Evolutionary conservation across 176 grass and related monocot species (phyloP).

Genomic region (Raddia guianensis): DNA sequence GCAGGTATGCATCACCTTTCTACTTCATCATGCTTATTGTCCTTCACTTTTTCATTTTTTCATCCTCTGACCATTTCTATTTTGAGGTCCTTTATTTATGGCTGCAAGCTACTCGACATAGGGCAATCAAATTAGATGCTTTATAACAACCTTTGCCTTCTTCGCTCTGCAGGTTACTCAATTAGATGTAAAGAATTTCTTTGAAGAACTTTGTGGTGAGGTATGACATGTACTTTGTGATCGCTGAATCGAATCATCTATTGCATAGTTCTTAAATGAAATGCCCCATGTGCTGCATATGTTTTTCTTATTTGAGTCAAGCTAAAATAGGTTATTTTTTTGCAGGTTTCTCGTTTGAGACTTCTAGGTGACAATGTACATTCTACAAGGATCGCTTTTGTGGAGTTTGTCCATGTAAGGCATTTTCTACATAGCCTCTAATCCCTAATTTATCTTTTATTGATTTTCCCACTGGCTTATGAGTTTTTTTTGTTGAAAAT

Average conservation of each 20-base stretch:
- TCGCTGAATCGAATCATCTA: not conserved
- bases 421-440: slow-evolving; percentile 8
- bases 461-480: not conserved
- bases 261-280: not conserved
- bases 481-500: slow-evolving; percentile 1
- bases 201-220: slow-evolving; percentile 85
- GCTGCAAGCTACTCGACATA: slow-evolving; percentile 13
- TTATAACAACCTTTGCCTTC: slow-evolving; percentile 17
- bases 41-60: slow-evolving; percentile 6
- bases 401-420: slow-evolving; percentile 87
- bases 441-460: slow-evolving; percentile 9
- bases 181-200: slow-evolving; percentile 84
- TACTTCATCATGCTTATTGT: slow-evolving; percentile 5
- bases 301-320: not conserved
- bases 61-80: slow-evolving; percentile 2
- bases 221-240: slow-evolving; percentile 41
- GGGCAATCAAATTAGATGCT: slow-evolving; percentile 20
- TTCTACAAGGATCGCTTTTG: slow-evolving; percentile 90
- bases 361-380: slow-evolving; percentile 93
- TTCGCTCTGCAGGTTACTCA: slow-evolving; percentile 66
- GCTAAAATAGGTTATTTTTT: slow-evolving; percentile 41
- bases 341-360: slow-evolving; percentile 82
- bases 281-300: not conserved
- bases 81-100: slow-evolving; percentile 25
- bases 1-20: slow-evolving; percentile 50